Conservation (phyloP, 805 yeast genomes). For the Kodamaea sagamina region DNA sequence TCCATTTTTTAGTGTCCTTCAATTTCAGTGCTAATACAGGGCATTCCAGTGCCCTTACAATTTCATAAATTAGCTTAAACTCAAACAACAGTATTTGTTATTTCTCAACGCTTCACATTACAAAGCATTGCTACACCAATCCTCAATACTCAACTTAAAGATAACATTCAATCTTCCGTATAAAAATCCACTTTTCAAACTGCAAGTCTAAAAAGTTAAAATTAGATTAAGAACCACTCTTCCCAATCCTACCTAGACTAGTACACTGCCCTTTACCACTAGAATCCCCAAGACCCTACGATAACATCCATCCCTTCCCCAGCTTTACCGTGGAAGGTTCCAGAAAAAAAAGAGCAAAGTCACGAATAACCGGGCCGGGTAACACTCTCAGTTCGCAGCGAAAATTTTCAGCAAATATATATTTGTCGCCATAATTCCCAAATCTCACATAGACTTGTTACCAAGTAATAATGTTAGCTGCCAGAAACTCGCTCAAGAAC, state of each 20-base stretch:
- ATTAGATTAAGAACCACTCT: too few species aligned
- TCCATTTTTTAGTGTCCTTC: too few species aligned
- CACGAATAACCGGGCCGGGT: conserved; percentile 10
- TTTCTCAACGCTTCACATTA: too few species aligned
- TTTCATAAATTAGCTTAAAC: too few species aligned
- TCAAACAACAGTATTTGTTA: too few species aligned
- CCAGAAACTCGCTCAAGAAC: conserved; percentile 41
- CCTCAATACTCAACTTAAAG: too few species aligned
- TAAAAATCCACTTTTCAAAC: conserved; percentile 9
- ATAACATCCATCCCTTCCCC: background rate
- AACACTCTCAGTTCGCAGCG: conserved; percentile 6
- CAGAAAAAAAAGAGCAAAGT: conserved; percentile 3
- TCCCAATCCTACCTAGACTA: too few species aligned
- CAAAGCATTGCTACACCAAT: too few species aligned
- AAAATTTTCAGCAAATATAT: conserved; percentile 11
- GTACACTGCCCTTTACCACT: too few species aligned
- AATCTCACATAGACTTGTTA: conserved; percentile 4
- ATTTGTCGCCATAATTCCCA: conserved; percentile 21
- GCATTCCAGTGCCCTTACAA: too few species aligned
- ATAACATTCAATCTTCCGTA: too few species aligned
- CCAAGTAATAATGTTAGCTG: conserved; percentile 38
- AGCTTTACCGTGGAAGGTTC: conserved; percentile 9
- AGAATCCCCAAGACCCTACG: background rate
- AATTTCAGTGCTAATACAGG: too few species aligned
- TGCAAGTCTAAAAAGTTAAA: conserved; percentile 2